These are phyloP conservation scores for Neurospora sp. DNA, from an alignment of 2,329 filamentous ascomycete species.

Conservation along the genomic window DNA sequence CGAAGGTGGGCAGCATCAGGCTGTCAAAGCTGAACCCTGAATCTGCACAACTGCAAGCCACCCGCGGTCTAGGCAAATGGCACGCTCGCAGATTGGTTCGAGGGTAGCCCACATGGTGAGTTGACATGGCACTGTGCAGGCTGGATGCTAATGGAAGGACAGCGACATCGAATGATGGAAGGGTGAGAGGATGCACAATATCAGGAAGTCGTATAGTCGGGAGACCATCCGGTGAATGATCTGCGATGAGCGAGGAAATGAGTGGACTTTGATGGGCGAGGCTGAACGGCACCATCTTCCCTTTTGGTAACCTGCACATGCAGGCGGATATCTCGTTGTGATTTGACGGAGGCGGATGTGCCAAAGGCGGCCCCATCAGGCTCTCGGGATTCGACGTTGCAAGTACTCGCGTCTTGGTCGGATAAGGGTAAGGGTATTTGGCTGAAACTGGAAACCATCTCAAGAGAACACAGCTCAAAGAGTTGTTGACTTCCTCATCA, in stretches of 20 bases:
- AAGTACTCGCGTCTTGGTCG: too few species aligned
- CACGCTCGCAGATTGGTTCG: neutral
- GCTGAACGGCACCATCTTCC: neutral
- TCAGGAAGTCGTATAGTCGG: neutral
- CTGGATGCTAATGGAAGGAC: neutral
- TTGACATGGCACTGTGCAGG: neutral
- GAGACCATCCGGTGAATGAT: neutral
- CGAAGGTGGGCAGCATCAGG: neutral
- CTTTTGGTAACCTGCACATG: neutral
- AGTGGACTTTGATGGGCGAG: neutral
- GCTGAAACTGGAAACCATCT: too few species aligned
- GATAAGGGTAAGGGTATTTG: too few species aligned
- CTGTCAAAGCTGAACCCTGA: neutral
- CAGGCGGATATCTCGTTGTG: neutral
- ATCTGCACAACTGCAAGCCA: neutral
- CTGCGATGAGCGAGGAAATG: neutral
- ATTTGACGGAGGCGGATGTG: neutral
- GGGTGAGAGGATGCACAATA: neutral
- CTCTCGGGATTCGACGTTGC: neutral
- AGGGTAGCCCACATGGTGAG: neutral
- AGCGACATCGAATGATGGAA: neutral
- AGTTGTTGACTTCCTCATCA: too few species aligned
- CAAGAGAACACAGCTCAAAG: too few species aligned
- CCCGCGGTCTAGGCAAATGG: neutral
- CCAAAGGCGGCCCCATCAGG: neutral